Percentiles rank a stretch among this genome's conserved stretches.
Evolutionary conservation across 768 basidiomycete species (phyloP).

Genomic region (Boletus pseudo-olivaceus): DNA sequence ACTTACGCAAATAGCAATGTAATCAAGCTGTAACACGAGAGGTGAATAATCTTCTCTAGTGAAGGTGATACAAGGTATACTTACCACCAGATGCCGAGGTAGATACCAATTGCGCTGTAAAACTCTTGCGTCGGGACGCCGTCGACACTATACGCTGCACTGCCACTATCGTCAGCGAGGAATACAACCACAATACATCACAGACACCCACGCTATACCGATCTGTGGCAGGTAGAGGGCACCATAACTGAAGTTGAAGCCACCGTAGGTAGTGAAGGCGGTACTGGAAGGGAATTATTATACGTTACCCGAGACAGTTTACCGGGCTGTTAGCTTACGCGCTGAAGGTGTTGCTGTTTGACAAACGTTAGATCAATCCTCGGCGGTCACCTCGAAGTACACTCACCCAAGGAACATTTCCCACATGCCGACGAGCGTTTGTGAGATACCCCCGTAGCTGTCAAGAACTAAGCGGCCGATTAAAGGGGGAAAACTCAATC

Average conservation of each 20-base stretch:
- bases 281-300: constrained; percentile 9
- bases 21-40: constrained; percentile 14
- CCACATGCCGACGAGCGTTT: constrained; percentile 31
- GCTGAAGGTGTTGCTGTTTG: constrained; percentile 24
- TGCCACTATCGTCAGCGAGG: constrained; percentile 4
- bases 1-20: constrained; percentile 26
- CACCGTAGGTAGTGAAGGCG: constrained; percentile 29
- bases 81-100: constrained; percentile 26
- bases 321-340: constrained; percentile 14
- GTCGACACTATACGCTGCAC: constrained; percentile 24
- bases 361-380: constrained; percentile 7
- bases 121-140: constrained; percentile 24
- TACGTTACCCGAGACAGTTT: background rate
- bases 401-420: constrained; percentile 30
- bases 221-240: constrained; percentile 26
- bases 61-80: background rate
- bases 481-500: background rate
- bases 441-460: constrained; percentile 32
- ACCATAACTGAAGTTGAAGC: constrained; percentile 29
- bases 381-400: background rate
- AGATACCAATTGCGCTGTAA: constrained; percentile 26
- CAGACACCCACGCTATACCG: constrained; percentile 23
- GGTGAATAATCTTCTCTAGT: background rate
- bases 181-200: no score
- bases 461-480: background rate